Evolutionary conservation across 1,139 yeast species (phyloP).

Genomic region (Geotrichum cucujoidarum): DNA sequence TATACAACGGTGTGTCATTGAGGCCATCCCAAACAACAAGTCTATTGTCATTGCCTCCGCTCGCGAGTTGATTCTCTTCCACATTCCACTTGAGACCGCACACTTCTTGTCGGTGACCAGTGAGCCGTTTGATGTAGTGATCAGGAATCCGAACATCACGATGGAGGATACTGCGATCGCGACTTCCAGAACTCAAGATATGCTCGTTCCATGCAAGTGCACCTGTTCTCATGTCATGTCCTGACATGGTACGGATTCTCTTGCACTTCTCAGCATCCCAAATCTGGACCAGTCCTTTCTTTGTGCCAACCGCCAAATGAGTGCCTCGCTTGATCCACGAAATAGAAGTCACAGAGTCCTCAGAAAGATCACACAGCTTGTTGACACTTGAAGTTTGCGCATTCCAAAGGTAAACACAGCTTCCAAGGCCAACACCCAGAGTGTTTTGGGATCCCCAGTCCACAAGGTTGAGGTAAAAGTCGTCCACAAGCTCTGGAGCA

Average conservation of each 20-base stretch:
- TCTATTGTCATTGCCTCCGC: constrained; percentile 92
- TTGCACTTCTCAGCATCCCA: constrained; percentile 91
- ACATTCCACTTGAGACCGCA: constrained; percentile 94
- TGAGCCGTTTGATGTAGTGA: constrained; percentile 68
- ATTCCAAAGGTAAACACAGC: constrained; percentile 86
- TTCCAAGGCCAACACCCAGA: constrained; percentile 85
- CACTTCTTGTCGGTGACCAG: constrained; percentile 85
- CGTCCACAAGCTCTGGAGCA: constrained; percentile 94
- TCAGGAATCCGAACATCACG: constrained; percentile 88
- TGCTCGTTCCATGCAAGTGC: constrained; percentile 95
- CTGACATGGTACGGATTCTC: constrained; percentile 86
- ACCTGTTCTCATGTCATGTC: constrained; percentile 80
- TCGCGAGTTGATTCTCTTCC: constrained; percentile 67
- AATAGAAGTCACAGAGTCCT: constrained; percentile 71
- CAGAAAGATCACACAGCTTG: constrained; percentile 64
- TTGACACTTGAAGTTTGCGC: constrained; percentile 81
- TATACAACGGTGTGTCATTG: constrained; percentile 58
- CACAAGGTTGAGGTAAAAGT: constrained; percentile 81
- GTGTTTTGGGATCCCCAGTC: constrained; percentile 95
- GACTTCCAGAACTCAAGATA: constrained; percentile 76
- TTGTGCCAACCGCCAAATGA: constrained; percentile 89
- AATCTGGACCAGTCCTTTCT: constrained; percentile 80
- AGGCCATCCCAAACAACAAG: constrained; percentile 71
- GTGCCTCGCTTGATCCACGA: constrained; percentile 85
- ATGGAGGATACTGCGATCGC: constrained; percentile 80